A percentile compares a stretch with the other conserved stretches of the same genome.
These are phyloP conservation scores for Annona cherimola DNA, from an alignment of 164 flowering plant species.

Conservation along the genomic window DNA sequence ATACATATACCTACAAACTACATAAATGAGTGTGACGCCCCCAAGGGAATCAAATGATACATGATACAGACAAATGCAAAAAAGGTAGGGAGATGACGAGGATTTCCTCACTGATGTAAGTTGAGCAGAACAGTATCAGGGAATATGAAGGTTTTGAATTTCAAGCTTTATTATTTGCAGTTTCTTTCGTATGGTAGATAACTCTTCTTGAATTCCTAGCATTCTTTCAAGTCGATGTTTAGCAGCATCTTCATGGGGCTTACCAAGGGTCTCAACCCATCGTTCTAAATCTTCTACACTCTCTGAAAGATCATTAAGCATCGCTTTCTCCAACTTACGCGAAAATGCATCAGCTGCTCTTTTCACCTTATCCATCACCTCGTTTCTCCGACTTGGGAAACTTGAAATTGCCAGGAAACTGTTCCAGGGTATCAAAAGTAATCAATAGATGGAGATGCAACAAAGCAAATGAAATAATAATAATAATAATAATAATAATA, in stretches of 20 bases:
- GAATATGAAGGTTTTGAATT: conserved; percentile 57
- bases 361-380: conserved; percentile 58
- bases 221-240: conserved; percentile 38
- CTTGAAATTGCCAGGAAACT: conserved; percentile 66
- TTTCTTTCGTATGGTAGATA: conserved; percentile 32
- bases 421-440: conserved; percentile 3
- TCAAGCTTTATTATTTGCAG: conserved; percentile 36
- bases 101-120: not conserved
- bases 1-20: not conserved
- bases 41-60: not conserved
- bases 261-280: conserved; percentile 35
- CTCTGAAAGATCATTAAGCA: conserved; percentile 61
- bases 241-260: conserved; percentile 57
- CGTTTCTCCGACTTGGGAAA: conserved; percentile 61
- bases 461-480: too few relatives aligned
- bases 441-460: too few relatives aligned
- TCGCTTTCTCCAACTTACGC: conserved; percentile 73
- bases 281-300: conserved; percentile 33
- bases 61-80: not conserved
- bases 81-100: not conserved
- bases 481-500: too few relatives aligned
- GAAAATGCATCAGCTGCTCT: conserved; percentile 61
- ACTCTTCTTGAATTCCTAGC: conserved; percentile 36
- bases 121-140: conserved; percentile 16
- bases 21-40: not conserved